Conservation (phyloP, 2,329 filamentous ascomycete genomes). For the Fusarium drepaniforme region DNA sequence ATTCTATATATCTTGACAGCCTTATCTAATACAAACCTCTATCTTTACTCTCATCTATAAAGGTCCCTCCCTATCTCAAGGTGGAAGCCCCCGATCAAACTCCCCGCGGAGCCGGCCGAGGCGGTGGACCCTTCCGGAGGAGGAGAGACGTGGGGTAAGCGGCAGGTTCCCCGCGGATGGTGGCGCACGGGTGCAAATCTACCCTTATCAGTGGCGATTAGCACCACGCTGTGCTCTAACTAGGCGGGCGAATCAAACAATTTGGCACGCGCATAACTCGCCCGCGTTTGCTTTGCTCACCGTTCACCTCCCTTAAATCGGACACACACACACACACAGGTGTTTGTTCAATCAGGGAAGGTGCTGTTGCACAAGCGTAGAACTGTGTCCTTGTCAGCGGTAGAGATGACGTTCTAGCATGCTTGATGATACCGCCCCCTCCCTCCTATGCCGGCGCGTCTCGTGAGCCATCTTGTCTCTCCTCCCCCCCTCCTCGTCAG, state of each 20-base stretch:
- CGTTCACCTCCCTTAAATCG: slow-evolving; percentile 9
- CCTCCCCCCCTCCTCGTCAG: background rate
- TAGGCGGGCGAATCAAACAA: background rate
- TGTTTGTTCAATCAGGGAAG: slow-evolving; percentile 27
- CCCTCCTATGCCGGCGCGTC: slow-evolving; percentile 33
- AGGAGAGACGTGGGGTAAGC: slow-evolving; percentile 36
- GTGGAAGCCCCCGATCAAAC: slow-evolving; percentile 48
- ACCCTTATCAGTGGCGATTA: slow-evolving; percentile 43
- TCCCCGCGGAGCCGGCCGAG: slow-evolving; percentile 50
- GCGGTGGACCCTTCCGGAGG: slow-evolving; percentile 19
- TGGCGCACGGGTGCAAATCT: slow-evolving; percentile 38
- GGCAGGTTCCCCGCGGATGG: slow-evolving; percentile 28
- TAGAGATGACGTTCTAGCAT: slow-evolving; percentile 31
- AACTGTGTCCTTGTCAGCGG: slow-evolving; percentile 9
- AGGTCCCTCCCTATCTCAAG: slow-evolving; percentile 19
- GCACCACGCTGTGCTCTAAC: background rate
- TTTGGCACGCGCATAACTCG: background rate
- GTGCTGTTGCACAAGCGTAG: slow-evolving; percentile 26
- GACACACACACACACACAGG: too few species aligned
- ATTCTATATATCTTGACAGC: background rate
- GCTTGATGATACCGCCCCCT: slow-evolving; percentile 18
- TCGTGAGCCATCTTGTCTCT: slow-evolving; percentile 23
- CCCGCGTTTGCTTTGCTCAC: slow-evolving; percentile 29
- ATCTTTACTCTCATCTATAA: background rate
- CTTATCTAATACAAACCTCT: background rate